phyloP scores from a whole-genome alignment of 805 yeast genomes.

The Ogataea degrootiae region DNA sequence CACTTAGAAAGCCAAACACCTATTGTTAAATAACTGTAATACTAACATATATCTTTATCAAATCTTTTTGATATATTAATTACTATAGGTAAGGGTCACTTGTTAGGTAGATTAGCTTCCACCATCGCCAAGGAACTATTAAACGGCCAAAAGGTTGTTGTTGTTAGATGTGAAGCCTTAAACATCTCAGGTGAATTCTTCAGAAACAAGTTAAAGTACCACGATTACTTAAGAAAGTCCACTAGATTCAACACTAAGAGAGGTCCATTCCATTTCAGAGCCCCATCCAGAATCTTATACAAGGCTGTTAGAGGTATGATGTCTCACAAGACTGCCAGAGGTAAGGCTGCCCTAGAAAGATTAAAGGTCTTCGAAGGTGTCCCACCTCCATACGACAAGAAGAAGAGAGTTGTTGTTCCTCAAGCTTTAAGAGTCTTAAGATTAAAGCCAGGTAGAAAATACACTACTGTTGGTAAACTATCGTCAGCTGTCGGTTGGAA shows the following conservation, averaged over 20 bases:
- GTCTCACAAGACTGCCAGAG: constrained; percentile 99
- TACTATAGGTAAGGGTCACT: constrained; percentile 85
- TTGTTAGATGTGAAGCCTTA: constrained; percentile 96
- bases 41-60: background rate
- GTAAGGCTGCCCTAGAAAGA: constrained; percentile 99
- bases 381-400: constrained; percentile 99
- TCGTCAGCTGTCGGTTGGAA: constrained; percentile 99
- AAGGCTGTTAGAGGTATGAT: constrained; percentile 99
- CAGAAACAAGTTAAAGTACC: constrained; percentile 99
- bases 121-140: constrained; percentile 97
- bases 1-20: too few species aligned
- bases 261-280: constrained; percentile 99
- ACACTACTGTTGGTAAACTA: constrained; percentile 96
- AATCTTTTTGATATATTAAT: constrained; percentile 1
- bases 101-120: constrained; percentile 99
- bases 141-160: constrained; percentile 96
- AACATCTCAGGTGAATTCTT: constrained; percentile 99
- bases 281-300: constrained; percentile 99
- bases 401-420: constrained; percentile 99
- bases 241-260: constrained; percentile 97
- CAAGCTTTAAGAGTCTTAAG: constrained; percentile 98
- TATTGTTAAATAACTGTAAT: background rate
- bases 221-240: constrained; percentile 99
- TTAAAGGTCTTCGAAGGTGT: constrained; percentile 99
- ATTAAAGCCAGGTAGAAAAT: constrained; percentile 99